Base-by-base conservation (phyloP, 164 flowering plant species). In the Amborella trichopoda region DNA sequence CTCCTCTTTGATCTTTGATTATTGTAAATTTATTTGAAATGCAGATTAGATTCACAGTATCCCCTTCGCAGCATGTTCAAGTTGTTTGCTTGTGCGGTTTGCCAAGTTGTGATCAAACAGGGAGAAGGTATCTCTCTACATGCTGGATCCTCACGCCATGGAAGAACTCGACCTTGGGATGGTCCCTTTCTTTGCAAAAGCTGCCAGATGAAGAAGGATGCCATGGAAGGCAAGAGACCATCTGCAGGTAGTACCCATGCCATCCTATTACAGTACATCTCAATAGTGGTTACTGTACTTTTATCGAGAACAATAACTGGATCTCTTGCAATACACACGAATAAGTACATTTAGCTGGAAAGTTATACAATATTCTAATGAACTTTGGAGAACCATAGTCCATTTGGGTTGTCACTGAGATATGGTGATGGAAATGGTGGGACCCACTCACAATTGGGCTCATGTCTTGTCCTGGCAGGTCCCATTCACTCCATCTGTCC, bases 61-160 rank as follows among this genome's bases (percentile, higher is more conserved):
- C 99, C 99, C n/a, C 59, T 88, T 4, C 80, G 93, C 83, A 88
- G 79, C 64, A 71, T 85, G 89, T 93, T 88, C 65, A 93, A 74
- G 78, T 47, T 93, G 73, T 88, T 93, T 58, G 70, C 68, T 59
- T 93, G 99, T 68, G 97, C 94, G 2, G 78, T 93, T 38, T 93
- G 99, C 65, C 96, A 88, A 68, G 60, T 76, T 23, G 95, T 88
- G 65, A 76, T 88, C 58, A 79, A 78, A 64, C 91, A 87, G 9
- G 88, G 82, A 48, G 93, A 93, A 61, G 99, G 96, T 41, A 64
- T 78, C 54, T 93, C 99, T 5, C 73, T 93, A 61, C 94, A 85
- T 48, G 74, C 72, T 11, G 89, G 82, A 4, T 61, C 81, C 43
- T 58, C 81, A 27, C 64, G 60, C 55, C 46, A 63, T 3, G 70